Conservation (phyloP, 1,139 yeast genomes). For the Pneumocystis oryctolagi region DNA sequence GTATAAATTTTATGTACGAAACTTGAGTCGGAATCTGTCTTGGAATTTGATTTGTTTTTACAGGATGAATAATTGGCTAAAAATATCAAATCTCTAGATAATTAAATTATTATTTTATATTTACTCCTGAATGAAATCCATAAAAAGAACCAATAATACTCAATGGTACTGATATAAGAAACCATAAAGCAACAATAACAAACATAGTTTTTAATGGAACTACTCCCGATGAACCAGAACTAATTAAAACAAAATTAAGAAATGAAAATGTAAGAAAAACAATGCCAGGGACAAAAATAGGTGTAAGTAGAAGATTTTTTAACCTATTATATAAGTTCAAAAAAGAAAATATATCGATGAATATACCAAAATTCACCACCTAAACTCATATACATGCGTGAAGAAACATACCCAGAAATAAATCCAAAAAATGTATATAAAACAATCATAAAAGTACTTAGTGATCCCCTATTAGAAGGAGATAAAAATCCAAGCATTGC, state of each 20-base stretch:
- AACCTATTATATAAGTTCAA: not conserved
- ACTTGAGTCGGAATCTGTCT: slow-evolving; percentile 91
- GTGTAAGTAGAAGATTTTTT: slow-evolving; percentile 60
- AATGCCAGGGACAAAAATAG: slow-evolving; percentile 66
- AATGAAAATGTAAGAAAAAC: slow-evolving; percentile 49
- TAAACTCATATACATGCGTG: slow-evolving; percentile 70
- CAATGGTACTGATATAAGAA: slow-evolving; percentile 67
- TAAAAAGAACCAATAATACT: slow-evolving; percentile 66
- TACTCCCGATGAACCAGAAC: slow-evolving; percentile 79
- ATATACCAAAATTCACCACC: slow-evolving; percentile 82
- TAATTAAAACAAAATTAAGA: slow-evolving; percentile 68
- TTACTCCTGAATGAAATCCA: slow-evolving; percentile 41
- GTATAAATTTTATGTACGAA: slow-evolving; percentile 56
- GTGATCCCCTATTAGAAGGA: slow-evolving; percentile 88
- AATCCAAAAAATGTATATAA: slow-evolving; percentile 66
- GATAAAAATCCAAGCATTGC: slow-evolving; percentile 82
- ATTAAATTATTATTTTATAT: not conserved
- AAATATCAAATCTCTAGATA: not conserved
- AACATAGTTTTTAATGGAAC: slow-evolving; percentile 84
- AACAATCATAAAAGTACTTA: slow-evolving; percentile 77
- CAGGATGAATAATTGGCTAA: slow-evolving; percentile 17
- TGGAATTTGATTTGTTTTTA: slow-evolving; percentile 56
- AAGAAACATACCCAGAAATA: slow-evolving; percentile 75
- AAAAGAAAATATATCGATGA: not conserved
- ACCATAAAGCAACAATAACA: slow-evolving; percentile 74